Conservation (phyloP, 1,284 basidiomycete species). For the Stygiomarasmius scandens region DNA sequence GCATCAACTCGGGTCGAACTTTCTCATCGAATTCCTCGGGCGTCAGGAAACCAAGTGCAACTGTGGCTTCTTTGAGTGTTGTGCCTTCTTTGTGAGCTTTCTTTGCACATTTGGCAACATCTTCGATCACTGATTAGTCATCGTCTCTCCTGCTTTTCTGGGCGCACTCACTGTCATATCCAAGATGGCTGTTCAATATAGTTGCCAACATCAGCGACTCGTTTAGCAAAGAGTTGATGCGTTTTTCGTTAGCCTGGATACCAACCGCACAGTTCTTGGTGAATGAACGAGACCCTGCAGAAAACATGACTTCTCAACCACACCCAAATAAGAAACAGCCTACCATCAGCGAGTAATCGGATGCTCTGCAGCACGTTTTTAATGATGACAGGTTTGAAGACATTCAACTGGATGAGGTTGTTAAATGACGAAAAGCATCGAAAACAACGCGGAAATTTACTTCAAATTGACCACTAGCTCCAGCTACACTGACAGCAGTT, state of each 20-base stretch:
- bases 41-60: slow-evolving; percentile 84
- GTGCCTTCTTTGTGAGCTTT: slow-evolving; percentile 99
- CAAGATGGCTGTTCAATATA: slow-evolving; percentile 90
- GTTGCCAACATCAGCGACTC: slow-evolving; percentile 97
- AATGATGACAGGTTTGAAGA: slow-evolving; percentile 99
- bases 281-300: slow-evolving; percentile 83
- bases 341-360: slow-evolving; percentile 90
- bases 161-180: slow-evolving; percentile 85
- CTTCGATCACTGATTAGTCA: slow-evolving; percentile 42
- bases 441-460: slow-evolving; percentile 39
- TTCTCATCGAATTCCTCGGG: slow-evolving; percentile 94
- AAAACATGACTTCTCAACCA: slow-evolving; percentile 8
- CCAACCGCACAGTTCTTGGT: slow-evolving; percentile 97
- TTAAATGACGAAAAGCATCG: slow-evolving; percentile 11
- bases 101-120: slow-evolving; percentile 98
- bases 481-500: slow-evolving; percentile 90
- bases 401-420: slow-evolving; percentile 72
- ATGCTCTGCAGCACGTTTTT: slow-evolving; percentile 98
- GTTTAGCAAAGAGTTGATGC: slow-evolving; percentile 88
- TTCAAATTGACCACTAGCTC: slow-evolving; percentile 97
- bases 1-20: slow-evolving; percentile 92
- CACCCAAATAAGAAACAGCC: slow-evolving; percentile 18
- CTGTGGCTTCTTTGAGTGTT: slow-evolving; percentile 94
- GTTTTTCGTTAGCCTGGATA: slow-evolving; percentile 94
- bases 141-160: slow-evolving; percentile 14